Conservation (phyloP, 2,329 filamentous ascomycete species). For the Botrytis hyacinthi region DNA sequence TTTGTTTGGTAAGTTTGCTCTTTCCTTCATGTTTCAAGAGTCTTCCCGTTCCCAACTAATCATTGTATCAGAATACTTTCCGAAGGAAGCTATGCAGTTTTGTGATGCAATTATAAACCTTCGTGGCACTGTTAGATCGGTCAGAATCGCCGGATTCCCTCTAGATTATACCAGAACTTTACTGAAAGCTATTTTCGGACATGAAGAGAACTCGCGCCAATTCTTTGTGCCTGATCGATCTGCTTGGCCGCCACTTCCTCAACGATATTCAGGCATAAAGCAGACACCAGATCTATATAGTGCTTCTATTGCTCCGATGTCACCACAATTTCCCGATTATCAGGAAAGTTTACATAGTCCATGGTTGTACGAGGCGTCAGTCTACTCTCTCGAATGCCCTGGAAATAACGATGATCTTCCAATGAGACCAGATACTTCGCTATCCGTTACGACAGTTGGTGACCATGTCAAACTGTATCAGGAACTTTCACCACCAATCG, state of each 20-base stretch:
- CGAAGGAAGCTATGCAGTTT: slow-evolving; percentile 23
- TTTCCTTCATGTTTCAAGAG: background rate
- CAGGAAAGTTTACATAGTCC: background rate
- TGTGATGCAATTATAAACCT: slow-evolving; percentile 25
- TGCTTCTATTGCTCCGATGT: background rate
- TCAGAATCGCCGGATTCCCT: slow-evolving; percentile 30
- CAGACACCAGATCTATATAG: background rate
- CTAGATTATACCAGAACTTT: slow-evolving; percentile 23
- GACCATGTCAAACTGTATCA: slow-evolving; percentile 13
- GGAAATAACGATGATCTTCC: background rate
- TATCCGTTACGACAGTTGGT: background rate
- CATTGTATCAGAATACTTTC: slow-evolving; percentile 22
- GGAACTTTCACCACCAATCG: background rate
- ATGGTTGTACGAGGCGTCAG: slow-evolving; percentile 1
- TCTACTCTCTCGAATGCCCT: background rate
- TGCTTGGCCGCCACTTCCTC: slow-evolving; percentile 24
- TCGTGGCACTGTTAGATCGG: slow-evolving; percentile 23
- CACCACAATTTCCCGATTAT: background rate
- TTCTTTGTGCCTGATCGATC: slow-evolving; percentile 9
- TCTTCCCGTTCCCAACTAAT: background rate
- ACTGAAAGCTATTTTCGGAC: slow-evolving; percentile 24
- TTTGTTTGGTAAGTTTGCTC: background rate
- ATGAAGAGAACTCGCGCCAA: slow-evolving; percentile 6
- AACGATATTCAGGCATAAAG: background rate
- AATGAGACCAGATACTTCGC: slow-evolving; percentile 4